phyloP scores from a whole-genome alignment of 176 grass and related monocot species.

The Pharus latifolius region DNA sequence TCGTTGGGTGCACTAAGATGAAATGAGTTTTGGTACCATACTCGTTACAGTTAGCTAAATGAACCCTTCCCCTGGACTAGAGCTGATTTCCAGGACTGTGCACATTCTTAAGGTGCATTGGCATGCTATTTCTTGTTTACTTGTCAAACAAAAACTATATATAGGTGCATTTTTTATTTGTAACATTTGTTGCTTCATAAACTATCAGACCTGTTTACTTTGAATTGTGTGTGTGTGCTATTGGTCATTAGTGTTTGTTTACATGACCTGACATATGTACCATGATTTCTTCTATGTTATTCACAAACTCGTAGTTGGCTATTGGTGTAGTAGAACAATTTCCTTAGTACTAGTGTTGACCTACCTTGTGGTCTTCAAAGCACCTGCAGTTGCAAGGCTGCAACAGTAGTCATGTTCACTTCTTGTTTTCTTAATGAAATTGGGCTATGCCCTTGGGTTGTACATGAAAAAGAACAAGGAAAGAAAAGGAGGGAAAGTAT shows the following conservation, averaged over 20 bases:
- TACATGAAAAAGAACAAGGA: not conserved
- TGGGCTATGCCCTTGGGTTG: not conserved
- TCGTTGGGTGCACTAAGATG: not conserved
- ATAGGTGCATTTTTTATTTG: not conserved
- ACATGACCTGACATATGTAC: not conserved
- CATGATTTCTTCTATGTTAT: not conserved
- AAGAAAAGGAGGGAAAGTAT: not conserved
- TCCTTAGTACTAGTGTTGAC: no score
- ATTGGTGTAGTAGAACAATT: no score
- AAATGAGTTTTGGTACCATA: not conserved
- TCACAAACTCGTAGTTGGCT: no score
- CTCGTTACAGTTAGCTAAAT: not conserved
- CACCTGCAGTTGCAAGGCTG: no score
- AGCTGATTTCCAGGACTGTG: not conserved
- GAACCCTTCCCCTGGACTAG: not conserved
- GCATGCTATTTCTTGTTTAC: not conserved
- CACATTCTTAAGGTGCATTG: not conserved
- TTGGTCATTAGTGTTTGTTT: not conserved
- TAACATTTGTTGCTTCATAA: not conserved
- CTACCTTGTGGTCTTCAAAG: no score
- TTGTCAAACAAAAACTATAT: not conserved
- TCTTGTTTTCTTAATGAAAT: not conserved
- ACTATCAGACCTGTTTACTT: not conserved
- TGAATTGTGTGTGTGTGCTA: not conserved
- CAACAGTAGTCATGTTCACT: constrained; percentile 5